These are phyloP conservation scores for Fusarium beomiforme DNA, from an alignment of 2,329 filamentous ascomycete genomes.

Conservation along the genomic window DNA sequence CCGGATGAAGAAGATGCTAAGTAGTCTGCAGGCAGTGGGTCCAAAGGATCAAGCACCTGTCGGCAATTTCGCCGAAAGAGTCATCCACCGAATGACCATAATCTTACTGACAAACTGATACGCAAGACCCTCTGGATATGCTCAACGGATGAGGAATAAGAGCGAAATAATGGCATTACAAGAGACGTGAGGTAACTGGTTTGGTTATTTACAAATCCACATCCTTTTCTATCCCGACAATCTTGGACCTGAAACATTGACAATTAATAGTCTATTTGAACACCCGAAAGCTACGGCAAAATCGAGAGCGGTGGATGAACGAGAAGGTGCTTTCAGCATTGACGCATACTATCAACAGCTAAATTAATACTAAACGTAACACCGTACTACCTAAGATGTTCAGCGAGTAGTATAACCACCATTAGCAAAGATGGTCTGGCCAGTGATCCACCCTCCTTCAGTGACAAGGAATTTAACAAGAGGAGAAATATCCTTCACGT, in stretches of 20 bases:
- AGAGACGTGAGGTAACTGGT: no score
- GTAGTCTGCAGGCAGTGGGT: not conserved
- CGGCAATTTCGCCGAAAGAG: not conserved
- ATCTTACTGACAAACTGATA: not conserved
- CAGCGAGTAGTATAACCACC: not conserved
- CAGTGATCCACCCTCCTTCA: not conserved
- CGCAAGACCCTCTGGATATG: fast-evolving
- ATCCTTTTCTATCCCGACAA: no score
- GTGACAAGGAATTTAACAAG: not conserved
- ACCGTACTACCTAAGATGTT: not conserved
- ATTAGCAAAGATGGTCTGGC: not conserved
- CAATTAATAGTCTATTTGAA: no score
- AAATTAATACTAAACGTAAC: no score
- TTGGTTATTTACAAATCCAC: no score
- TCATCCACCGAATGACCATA: not conserved
- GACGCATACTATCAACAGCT: no score
- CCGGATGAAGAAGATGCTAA: not conserved
- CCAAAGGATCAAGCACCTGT: not conserved
- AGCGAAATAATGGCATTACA: no score
- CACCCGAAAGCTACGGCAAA: no score
- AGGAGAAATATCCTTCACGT: not conserved
- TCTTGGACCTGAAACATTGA: no score
- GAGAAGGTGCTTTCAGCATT: no score
- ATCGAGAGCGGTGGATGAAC: no score
- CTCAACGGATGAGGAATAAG: fast-evolving